Conservation (phyloP, 106 monocot species). For the Alisma plantagoaquatica region DNA sequence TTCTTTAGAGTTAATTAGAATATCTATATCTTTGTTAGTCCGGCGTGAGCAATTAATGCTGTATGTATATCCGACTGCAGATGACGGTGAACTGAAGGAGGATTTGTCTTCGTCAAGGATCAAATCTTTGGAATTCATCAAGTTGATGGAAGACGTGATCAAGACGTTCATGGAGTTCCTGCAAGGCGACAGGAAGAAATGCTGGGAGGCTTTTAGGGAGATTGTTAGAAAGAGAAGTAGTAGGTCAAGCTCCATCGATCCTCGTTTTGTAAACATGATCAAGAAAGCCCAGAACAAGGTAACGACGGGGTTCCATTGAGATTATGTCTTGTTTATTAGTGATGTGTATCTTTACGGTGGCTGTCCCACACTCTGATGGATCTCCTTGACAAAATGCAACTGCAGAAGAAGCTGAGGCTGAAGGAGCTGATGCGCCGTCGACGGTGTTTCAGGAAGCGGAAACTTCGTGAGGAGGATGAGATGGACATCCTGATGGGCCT, state of each 20-base stretch:
- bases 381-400: too few species aligned
- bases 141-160: slow-evolving; percentile 51
- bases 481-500: slow-evolving; percentile 73
- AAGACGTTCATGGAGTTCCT: slow-evolving; percentile 80
- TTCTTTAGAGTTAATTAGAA: too few species aligned
- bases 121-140: slow-evolving; percentile 36
- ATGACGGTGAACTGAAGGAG: slow-evolving; percentile 32
- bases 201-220: slow-evolving; percentile 24
- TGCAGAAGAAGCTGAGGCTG: slow-evolving; percentile 70
- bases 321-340: not conserved
- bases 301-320: not conserved
- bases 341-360: not conserved
- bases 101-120: slow-evolving; percentile 26
- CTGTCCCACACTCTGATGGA: not conserved
- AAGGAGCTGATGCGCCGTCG: slow-evolving; percentile 44
- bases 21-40: too few species aligned
- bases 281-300: slow-evolving; percentile 67
- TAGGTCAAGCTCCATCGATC: slow-evolving; percentile 27
- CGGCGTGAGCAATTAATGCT: too few species aligned
- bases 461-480: slow-evolving; percentile 46
- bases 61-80: too few species aligned
- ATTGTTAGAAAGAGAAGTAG: slow-evolving; percentile 35
- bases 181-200: slow-evolving; percentile 60
- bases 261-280: slow-evolving; percentile 29
- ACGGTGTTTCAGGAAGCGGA: slow-evolving; percentile 40